Percentiles rank a stretch among this genome's conserved stretches.
Evolutionary conservation across 2,329 filamentous ascomycete genomes (phyloP).

Genomic region (Penicillium sp.): DNA sequence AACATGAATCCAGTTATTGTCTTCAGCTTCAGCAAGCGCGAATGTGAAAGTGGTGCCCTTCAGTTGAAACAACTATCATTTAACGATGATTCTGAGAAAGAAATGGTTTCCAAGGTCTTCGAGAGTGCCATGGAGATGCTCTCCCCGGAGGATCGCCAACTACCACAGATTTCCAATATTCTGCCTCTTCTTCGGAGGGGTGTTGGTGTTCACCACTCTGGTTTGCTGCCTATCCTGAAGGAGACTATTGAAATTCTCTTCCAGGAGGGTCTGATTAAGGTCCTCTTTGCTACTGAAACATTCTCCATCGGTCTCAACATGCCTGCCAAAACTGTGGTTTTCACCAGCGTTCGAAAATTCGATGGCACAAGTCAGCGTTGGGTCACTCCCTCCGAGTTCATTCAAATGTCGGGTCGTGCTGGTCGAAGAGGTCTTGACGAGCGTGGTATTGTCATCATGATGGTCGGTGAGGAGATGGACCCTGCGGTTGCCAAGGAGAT

Average conservation of each 20-base stretch:
- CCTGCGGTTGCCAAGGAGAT: constrained; percentile 91
- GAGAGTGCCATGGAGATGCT: constrained; percentile 88
- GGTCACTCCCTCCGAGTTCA: constrained; percentile 91
- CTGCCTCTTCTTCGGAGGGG: constrained; percentile 85
- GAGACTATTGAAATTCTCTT: constrained; percentile 99
- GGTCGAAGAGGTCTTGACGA: constrained; percentile 97
- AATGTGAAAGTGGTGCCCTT: constrained; percentile 88
- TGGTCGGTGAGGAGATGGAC: constrained; percentile 96
- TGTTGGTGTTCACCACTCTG: constrained; percentile 96
- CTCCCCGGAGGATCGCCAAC: constrained; percentile 82
- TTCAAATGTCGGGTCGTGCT: constrained; percentile 97
- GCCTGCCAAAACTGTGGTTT: constrained; percentile 99
- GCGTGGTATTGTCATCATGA: constrained; percentile 98
- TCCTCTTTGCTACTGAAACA: constrained; percentile 95
- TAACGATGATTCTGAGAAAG: constrained; percentile 94
- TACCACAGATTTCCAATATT: constrained; percentile 89
- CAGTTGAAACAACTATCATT: constrained; percentile 85
- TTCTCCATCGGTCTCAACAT: constrained; percentile 99
- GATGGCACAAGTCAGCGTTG: constrained; percentile 80
- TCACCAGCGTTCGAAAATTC: constrained; percentile 93
- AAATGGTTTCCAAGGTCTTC: constrained; percentile 92
- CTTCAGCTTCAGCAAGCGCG: constrained; percentile 98
- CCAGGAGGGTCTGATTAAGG: constrained; percentile 96
- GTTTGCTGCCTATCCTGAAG: constrained; percentile 90
- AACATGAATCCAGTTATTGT: constrained; percentile 98